Base-by-base conservation (phyloP, 2,329 filamentous ascomycete genomes). In the Hypoxylon sp. region DNA sequence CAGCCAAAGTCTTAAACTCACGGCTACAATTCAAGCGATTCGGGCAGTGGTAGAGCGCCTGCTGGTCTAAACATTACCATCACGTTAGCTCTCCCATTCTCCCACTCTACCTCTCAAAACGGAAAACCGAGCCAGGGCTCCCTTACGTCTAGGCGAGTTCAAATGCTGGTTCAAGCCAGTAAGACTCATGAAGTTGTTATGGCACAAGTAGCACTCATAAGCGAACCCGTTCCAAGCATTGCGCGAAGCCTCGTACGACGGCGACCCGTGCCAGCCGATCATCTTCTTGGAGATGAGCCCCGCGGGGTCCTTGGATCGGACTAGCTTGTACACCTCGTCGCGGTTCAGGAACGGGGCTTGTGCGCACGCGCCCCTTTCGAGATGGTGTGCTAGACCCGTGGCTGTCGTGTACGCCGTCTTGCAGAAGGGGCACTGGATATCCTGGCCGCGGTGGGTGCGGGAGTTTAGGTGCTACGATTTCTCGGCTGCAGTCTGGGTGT, bases 1-100 rank as follows among this genome's bases (percentile, higher is more conserved):
- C 77, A 1, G 79, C 80, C 5, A 84, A 65, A 1, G 74, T 78
- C 51, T 71, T 80, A 61, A 82, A 83, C 9, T 83, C 76, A 11
- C 65, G 56, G 21, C 67, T 61, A 51, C 67, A 71, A 9, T 16
- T 11, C n/a, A 45, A 25, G 23, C 58, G 55, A 16, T 69, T 68
- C n/a, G 67, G 69, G 25, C 69, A 69, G 30, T 66, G 67, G 52
- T 69, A 69, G 25, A 71, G 50, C 11, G 61, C 32, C 46, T 69
- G 66, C 45, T 69, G 69, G 48, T 70, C 66, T 69, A 41, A 14
- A 45, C 5, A 2, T 1, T 12, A 19, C 3, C 14, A 25, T 32
- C 23, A 37, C 6, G 25, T 57, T 32, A 63, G 46, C 29, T 27
- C 19, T 12, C 19, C 25, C 7, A 14, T 5, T 54, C 16, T 6